These are phyloP conservation scores for Hamamelis virginiana DNA, from an alignment of 164 flowering plant genomes.

Conservation along the genomic window DNA sequence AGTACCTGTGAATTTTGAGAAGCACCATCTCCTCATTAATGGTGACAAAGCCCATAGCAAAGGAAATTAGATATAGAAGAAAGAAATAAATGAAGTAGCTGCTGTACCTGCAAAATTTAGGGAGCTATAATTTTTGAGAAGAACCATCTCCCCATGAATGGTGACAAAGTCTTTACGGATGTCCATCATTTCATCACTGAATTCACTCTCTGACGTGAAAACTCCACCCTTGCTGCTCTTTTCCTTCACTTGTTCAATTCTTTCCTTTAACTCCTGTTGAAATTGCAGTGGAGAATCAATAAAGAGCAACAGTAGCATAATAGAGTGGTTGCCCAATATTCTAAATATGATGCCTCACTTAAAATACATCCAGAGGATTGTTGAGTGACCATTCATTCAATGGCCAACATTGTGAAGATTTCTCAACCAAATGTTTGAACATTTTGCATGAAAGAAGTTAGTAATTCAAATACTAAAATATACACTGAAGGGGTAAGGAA, in stretches of 20 bases:
- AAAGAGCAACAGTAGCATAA: neutral
- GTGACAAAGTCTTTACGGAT: slow-evolving; percentile 75
- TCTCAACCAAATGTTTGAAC: neutral
- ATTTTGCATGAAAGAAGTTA: neutral
- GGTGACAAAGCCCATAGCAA: neutral
- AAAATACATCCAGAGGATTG: neutral
- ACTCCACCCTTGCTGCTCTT: slow-evolving; percentile 38
- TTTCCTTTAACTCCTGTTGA: slow-evolving; percentile 69
- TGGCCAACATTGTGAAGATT: neutral
- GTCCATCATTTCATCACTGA: slow-evolving; percentile 75
- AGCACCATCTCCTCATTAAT: neutral
- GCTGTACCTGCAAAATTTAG: slow-evolving; percentile 82
- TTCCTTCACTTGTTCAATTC: slow-evolving; percentile 64
- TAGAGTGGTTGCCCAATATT: neutral
- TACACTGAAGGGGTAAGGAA: neutral
- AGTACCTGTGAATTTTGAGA: neutral
- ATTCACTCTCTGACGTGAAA: slow-evolving; percentile 54
- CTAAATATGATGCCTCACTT: neutral
- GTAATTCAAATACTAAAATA: neutral
- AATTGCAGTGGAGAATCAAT: slow-evolving; percentile 6
- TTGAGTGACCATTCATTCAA: neutral
- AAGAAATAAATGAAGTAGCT: slow-evolving; percentile 2
- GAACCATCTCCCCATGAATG: slow-evolving; percentile 92
- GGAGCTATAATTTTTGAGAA: slow-evolving; percentile 83
- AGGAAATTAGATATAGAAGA: neutral